Base-by-base conservation (phyloP, 192 early-diverging fungal species). In the Entomortierella chlamydospora region DNA sequence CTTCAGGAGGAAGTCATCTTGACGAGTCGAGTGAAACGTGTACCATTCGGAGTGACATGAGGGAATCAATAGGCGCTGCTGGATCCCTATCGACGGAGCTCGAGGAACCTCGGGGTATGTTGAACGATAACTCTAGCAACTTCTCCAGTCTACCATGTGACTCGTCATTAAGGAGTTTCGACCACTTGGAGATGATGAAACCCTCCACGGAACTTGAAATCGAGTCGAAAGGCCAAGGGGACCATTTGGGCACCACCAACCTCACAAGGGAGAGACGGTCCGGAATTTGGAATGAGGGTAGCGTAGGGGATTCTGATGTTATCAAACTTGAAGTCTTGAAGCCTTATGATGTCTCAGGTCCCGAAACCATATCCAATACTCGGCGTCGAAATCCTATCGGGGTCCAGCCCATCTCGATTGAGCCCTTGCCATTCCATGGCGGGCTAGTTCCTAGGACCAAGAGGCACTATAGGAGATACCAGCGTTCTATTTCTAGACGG, bases 391-490 rank as follows among this genome's bases (percentile, higher is more conserved):
- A 79, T 42, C 76, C 76, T n/a, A 29, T 51, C 5, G 18, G 39
- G 28, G 68, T 70, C 15, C 76, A 79, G 41, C 68, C 76, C 25
- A 79, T 79, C 56, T 79, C 74, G 34, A 65, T 70, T 20, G 74
- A 79, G 33, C 74, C 74, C 1, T 37, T 79, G 2, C 59, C 60
- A 0, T 79, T 66, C 63, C 74, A 79, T 65, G 74, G 74, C 17
- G 68, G 39, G 4, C 49, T 79, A 20, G 74, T 79, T 2, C 67
- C 74, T 4, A 63, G 61, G 25, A 79, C 68, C 1, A 39, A 43
- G n/a, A 57, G 54, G 29, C 18, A 79, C 23, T 65, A 45, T 28
- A 39, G 47, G n/a, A 54, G 62, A 25, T 79, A 79, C 29, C 68
- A 59, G 11, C 61, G 74, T 0, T 56, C 49, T 2, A 39, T 70